Evolutionary conservation across 1,284 basidiomycete genomes (phyloP).

Genomic region (Ustilago esculenta): DNA sequence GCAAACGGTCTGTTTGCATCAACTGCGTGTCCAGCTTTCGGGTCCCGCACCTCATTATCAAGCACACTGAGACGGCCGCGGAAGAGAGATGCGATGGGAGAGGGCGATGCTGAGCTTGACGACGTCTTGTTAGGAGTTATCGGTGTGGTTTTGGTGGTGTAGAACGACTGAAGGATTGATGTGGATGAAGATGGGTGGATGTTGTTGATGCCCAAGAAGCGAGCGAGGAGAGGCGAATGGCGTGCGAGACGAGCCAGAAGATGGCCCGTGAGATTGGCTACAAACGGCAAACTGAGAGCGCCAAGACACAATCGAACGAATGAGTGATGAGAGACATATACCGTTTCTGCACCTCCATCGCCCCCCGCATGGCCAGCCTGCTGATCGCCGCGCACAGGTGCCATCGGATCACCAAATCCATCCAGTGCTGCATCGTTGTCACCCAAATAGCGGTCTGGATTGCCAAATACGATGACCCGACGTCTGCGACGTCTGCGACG

Average conservation of each 20-base stretch:
- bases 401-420: constrained; percentile 17
- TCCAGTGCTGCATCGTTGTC: constrained; percentile 25
- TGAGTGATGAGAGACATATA: constrained; percentile 52
- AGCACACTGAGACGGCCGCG: constrained; percentile 21
- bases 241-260: constrained; percentile 37
- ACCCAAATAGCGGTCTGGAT: constrained; percentile 26
- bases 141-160: constrained; percentile 28
- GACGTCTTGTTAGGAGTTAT: neutral
- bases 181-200: constrained; percentile 1
- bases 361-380: constrained; percentile 8
- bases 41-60: constrained; percentile 1
- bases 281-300: constrained; percentile 56
- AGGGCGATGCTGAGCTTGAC: constrained; percentile 6
- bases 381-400: constrained; percentile 12
- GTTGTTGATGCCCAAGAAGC: constrained; percentile 42
- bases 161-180: constrained; percentile 27
- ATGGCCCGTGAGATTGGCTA: constrained; percentile 53
- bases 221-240: constrained; percentile 23
- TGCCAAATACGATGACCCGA: constrained; percentile 46
- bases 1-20: constrained; percentile 3
- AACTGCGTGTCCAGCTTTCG: neutral
- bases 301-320: constrained; percentile 51
- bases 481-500: constrained; percentile 14
- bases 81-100: constrained; percentile 33
- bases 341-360: constrained; percentile 25